Evolutionary conservation across 208 protist genomes (phyloP), one percentile per base, ranked within the genome.

Genomic region (Trypanosoma platydactyli): DNA sequence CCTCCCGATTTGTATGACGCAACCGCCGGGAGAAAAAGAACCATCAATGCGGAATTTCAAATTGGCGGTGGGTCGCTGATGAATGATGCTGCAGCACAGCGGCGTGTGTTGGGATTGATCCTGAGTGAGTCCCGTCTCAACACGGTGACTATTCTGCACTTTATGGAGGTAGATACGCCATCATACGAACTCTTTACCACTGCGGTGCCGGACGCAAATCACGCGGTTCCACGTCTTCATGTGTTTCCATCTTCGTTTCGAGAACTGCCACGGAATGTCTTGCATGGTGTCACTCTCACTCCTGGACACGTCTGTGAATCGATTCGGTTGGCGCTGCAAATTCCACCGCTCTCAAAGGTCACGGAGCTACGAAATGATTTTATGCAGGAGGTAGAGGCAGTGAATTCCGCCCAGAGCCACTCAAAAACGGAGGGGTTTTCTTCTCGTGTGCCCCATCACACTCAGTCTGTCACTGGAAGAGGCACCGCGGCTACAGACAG

Each of bases 111-210:
- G 29, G 65, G 76, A 13, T 64, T 70, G 25, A 51, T 77, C 11
- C 55, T 92, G 13, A 53, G 66, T 5, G 69, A 77, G 42, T 71
- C 70, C 18, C 68, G 80, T 9, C 70, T 89, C 5, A 51, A 45
- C 58, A 49, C 53, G 24, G 60, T 81, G 13, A 62, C 62, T 6
- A 24, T 88, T 38, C 24, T 88, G 35, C 80, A 89, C 59, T 66
- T 81, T 13, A 71, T 92, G n/a, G 77, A 83, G 44, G 67, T 61
- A 18, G 83, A 69, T 24, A 78, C 81, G 20, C 66, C 70, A 20
- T 74, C 66, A 33, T 80, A 84, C 65, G 53, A 76, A 11, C 58
- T 80, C 7, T 88, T 92, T 60, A 54, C 60, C 5, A 35, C 51
- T 12, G 81, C 78, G 5, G 72, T 88, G 33, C 64, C 71, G 6